These are phyloP conservation scores for Carex scoparia DNA, from an alignment of 176 grass and related monocot genomes.

Conservation along the genomic window DNA sequence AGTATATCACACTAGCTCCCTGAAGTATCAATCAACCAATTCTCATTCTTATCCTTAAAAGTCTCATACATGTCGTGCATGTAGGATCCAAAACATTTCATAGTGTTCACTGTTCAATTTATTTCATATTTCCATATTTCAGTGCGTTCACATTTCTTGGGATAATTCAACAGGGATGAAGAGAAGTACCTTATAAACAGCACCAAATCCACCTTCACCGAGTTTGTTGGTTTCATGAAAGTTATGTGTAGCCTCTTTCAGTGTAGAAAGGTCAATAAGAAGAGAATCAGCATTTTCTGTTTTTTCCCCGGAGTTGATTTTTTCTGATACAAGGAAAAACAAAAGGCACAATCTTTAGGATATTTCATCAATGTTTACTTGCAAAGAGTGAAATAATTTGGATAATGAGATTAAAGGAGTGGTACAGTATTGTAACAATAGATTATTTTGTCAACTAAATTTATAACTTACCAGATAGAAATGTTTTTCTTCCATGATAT, in stretches of 20 bases:
- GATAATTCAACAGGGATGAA: neutral
- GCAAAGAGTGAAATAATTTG: neutral
- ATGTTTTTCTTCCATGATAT: neutral
- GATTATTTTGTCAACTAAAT: neutral
- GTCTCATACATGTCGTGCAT: neutral
- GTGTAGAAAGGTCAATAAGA: constrained; percentile 30
- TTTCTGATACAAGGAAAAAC: neutral
- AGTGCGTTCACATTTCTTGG: neutral
- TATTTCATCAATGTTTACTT: neutral
- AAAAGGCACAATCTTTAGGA: neutral
- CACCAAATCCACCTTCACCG: constrained; percentile 37
- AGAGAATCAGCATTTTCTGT: constrained; percentile 24
- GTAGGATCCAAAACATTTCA: no score
- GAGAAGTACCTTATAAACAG: constrained; percentile 39
- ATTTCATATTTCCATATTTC: neutral
- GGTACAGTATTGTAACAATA: neutral
- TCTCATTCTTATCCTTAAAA: neutral
- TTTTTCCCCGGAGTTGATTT: neutral
- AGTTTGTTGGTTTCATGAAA: constrained; percentile 42
- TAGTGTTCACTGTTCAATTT: neutral
- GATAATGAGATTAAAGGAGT: neutral
- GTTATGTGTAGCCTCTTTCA: constrained; percentile 28
- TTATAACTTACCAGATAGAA: neutral
- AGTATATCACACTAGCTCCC: neutral
- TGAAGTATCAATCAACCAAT: neutral